A percentile compares a stretch with the other conserved stretches of the same genome.
Evolutionary conservation across 2,329 filamentous ascomycete genomes (phyloP).

Genomic region (Pseudonectria foliicola): DNA sequence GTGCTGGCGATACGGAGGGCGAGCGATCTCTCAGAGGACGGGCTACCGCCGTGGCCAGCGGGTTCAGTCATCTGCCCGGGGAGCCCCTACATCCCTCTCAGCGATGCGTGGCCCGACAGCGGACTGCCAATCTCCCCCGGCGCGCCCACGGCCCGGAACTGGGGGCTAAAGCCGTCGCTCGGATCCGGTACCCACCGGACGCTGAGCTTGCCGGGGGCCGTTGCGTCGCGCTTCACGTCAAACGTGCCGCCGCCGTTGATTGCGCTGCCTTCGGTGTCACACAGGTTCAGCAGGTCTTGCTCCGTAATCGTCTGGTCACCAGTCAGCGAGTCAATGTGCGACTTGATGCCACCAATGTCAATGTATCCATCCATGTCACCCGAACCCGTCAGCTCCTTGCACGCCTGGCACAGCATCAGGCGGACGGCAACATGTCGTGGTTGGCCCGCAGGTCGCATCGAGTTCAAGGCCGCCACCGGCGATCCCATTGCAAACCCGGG

Average conservation of each 20-base stretch:
- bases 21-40: too few species aligned
- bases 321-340: slow-evolving; percentile 53
- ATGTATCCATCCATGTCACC: slow-evolving; percentile 57
- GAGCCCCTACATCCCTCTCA: slow-evolving; percentile 29
- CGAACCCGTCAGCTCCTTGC: slow-evolving; percentile 50
- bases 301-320: slow-evolving; percentile 33
- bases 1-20: too few species aligned
- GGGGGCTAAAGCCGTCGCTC: slow-evolving; percentile 32
- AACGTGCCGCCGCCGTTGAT: slow-evolving; percentile 91
- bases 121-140: slow-evolving; percentile 68
- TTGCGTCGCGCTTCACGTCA: slow-evolving; percentile 51
- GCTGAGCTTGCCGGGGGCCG: slow-evolving; percentile 28
- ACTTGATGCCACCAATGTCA: slow-evolving; percentile 59
- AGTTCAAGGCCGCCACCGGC: slow-evolving; percentile 21
- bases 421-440: slow-evolving; percentile 64
- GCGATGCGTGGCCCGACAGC: slow-evolving; percentile 36
- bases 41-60: too few species aligned
- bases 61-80: slow-evolving; percentile 6
- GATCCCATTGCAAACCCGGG: slow-evolving; percentile 29
- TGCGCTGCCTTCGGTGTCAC: slow-evolving; percentile 80
- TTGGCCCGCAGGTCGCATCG: slow-evolving; percentile 34
- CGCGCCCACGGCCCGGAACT: slow-evolving; percentile 42
- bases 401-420: slow-evolving; percentile 69
- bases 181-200: slow-evolving; percentile 52
- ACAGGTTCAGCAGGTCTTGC: slow-evolving; percentile 72